Evolutionary conservation across 495 filamentous ascomycete genomes (phyloP).

Genomic region (Penicillium ucsense): DNA sequence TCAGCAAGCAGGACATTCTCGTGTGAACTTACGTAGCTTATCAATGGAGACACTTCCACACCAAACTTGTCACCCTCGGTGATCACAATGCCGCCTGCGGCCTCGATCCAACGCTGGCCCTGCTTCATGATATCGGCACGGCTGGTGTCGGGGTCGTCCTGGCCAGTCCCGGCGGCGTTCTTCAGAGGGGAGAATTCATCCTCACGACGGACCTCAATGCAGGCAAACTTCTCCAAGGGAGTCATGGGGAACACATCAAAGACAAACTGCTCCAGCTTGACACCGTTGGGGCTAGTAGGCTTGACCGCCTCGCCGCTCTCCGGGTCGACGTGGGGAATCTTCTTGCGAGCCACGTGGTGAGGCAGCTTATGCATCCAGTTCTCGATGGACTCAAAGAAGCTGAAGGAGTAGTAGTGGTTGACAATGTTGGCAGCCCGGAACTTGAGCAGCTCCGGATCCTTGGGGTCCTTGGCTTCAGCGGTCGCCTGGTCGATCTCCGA

Average conservation of each 20-base stretch:
- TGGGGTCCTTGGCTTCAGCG: conserved; percentile 79
- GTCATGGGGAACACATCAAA: conserved; percentile 97
- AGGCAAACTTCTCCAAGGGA: conserved; percentile 80
- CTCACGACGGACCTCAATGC: conserved; percentile 89
- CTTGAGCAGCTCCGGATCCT: conserved; percentile 74
- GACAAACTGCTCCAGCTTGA: conserved; percentile 98
- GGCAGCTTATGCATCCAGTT: conserved; percentile 76
- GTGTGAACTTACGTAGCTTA: conserved; percentile 76
- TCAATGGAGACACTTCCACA: conserved; percentile 84
- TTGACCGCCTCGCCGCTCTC: conserved; percentile 71
- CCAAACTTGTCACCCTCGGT: conserved; percentile 60
- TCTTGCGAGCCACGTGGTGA: conserved; percentile 95
- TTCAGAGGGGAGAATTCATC: conserved; percentile 98
- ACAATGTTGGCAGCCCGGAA: conserved; percentile 99
- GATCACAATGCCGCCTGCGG: conserved; percentile 65
- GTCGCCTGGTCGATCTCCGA: conserved; percentile 87
- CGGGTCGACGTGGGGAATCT: conserved; percentile 81
- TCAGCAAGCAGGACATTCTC: neutral
- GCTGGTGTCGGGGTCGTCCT: conserved; percentile 93
- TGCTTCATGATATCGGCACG: conserved; percentile 80
- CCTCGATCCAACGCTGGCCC: conserved; percentile 73
- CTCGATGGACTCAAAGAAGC: conserved; percentile 85
- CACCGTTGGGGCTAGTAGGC: conserved; percentile 88
- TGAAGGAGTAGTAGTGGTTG: conserved; percentile 98
- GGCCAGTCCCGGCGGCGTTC: conserved; percentile 81